phyloP scores from a whole-genome alignment of 2,329 filamentous ascomycete genomes.

The Clarireedia monteithiana region DNA sequence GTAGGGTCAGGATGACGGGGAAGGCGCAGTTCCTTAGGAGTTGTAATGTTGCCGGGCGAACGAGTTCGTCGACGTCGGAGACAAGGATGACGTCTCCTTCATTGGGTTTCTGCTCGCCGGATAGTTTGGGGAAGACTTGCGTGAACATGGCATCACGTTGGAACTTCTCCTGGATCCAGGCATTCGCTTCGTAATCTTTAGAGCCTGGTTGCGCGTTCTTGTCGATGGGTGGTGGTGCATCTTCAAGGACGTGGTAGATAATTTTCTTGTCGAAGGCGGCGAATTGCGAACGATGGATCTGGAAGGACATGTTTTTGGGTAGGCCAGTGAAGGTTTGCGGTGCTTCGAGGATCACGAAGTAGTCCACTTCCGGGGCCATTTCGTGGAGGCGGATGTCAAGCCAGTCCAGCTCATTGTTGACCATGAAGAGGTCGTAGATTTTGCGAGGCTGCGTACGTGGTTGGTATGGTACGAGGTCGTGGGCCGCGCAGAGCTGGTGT shows the following conservation, averaged over 20 bases:
- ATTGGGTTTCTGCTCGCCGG: conserved; percentile 24
- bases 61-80: conserved; percentile 39
- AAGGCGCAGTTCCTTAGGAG: conserved; percentile 31
- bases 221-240: conserved; percentile 20
- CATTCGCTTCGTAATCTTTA: conserved; percentile 30
- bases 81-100: conserved; percentile 35
- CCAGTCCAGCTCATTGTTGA: conserved; percentile 58
- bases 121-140: conserved; percentile 39
- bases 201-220: not conserved
- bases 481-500: conserved; percentile 1
- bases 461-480: not conserved
- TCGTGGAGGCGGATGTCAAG: conserved; percentile 55
- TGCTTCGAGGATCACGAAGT: conserved; percentile 57
- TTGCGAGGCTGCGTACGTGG: conserved; percentile 32
- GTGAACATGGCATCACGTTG: conserved; percentile 51
- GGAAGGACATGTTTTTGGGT: conserved; percentile 46
- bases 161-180: conserved; percentile 44
- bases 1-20: conserved; percentile 28
- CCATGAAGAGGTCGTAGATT: conserved; percentile 54
- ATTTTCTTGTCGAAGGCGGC: conserved; percentile 48
- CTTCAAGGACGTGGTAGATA: conserved; percentile 47
- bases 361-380: conserved; percentile 52
- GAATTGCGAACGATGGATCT: conserved; percentile 44
- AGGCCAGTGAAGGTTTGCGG: conserved; percentile 48
- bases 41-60: conserved; percentile 30